Base-by-base conservation (phyloP, 179 eudicot genomes). In the Camellia oleifera region DNA sequence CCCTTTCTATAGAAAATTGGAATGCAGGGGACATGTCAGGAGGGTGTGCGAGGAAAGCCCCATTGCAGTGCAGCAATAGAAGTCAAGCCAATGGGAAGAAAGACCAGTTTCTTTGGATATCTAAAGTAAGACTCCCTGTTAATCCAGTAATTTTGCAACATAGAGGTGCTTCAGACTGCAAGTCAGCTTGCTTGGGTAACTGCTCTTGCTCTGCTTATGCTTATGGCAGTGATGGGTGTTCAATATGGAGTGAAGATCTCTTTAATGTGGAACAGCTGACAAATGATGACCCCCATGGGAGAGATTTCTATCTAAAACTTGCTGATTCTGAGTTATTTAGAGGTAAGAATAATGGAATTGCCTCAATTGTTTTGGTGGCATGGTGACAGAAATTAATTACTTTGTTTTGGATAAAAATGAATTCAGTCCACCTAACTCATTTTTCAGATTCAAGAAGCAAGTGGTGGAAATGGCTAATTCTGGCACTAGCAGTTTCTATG, bases 1-100 rank as follows among this genome's bases (percentile, higher is more conserved):
- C 91, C 5, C 77, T 62, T 64, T 60, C 45, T 62, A 14, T 0
- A 54, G 82, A 80, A 70, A 78, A 83, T 50, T 88, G 89, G 89
- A 58, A 66, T 8, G 72, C 56, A 3, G 83, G 90, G n/a, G 82
- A 81, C 45, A 81, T 87, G 89, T 81, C 88, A 42, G 87, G 86
- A 54, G 11, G 58, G 13, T 54, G 13, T 12, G 58, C 2, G 13
- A 54, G 58, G 58, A 54, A 54, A 8, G 13, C 58, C 58, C 58
- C 11, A 7, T 54, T 54, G 58, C 12, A 54, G 58, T 54, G 58
- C 10, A 12, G 58, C 58, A 54, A 54, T 8, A 2, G 11, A 9
- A 10, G 13, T 54, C 1, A 54, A 54, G 58, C 58, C 11, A 54
- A 10, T 54, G 58, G 58, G 58, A 9, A 54, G 14, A 54, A 54